These are phyloP conservation scores for Uncinocarpus reesii DNA, from an alignment of 2,329 filamentous ascomycete genomes.

Conservation along the genomic window DNA sequence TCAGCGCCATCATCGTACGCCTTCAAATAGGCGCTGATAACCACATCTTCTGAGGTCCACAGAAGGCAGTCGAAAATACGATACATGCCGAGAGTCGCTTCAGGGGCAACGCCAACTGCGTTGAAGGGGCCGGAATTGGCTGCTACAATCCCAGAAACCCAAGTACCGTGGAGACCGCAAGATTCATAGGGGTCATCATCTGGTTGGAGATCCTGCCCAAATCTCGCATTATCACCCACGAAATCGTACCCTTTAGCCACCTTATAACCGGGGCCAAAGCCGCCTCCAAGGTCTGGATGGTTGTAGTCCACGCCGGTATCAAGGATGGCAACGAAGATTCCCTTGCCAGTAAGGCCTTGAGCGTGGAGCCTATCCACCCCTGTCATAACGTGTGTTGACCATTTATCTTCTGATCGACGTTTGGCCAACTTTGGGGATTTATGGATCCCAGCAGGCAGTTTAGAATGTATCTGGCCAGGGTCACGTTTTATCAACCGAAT, in stretches of 20 bases:
- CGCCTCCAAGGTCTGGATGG: constrained; percentile 54
- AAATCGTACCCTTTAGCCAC: constrained; percentile 50
- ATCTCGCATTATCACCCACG: constrained; percentile 42
- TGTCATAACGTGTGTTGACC: constrained; percentile 14
- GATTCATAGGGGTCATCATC: constrained; percentile 46
- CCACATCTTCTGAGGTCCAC: constrained; percentile 44
- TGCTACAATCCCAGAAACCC: constrained; percentile 53
- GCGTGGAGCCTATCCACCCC: constrained; percentile 14
- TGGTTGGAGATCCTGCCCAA: constrained; percentile 32
- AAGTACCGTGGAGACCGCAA: constrained; percentile 51
- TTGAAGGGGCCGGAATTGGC: constrained; percentile 45
- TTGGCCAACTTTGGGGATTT: not conserved
- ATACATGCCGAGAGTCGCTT: constrained; percentile 48
- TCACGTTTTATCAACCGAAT: constrained; percentile 4
- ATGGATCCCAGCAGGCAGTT: constrained; percentile 1
- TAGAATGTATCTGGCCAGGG: constrained; percentile 2
- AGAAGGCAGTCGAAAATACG: constrained; percentile 49
- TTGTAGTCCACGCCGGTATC: constrained; percentile 46
- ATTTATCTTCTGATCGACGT: not conserved
- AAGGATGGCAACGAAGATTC: constrained; percentile 16
- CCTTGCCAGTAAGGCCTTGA: constrained; percentile 12
- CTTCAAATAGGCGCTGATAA: constrained; percentile 50
- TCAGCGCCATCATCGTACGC: constrained; percentile 49
- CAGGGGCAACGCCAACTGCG: constrained; percentile 50
- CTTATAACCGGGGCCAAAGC: constrained; percentile 51